A percentile compares a stretch with the other conserved stretches of the same genome.
These are phyloP conservation scores for Bacterosira constricta DNA, from an alignment of 108 stramenopile genomes.

Conservation along the genomic window DNA sequence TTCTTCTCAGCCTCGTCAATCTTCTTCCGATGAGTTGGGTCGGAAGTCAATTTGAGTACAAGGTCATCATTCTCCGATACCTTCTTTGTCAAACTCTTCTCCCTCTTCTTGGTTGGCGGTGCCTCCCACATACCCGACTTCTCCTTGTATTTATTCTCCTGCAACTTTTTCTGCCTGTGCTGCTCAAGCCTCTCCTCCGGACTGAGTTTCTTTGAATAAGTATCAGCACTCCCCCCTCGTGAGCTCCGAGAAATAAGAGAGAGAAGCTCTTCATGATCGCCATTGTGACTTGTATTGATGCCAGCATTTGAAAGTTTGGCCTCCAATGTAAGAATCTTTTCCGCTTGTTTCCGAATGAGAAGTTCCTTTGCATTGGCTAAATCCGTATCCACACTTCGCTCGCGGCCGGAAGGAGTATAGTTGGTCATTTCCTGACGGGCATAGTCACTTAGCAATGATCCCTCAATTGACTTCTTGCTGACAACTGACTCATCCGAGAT, in stretches of 20 bases:
- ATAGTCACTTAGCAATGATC: slow-evolving; percentile 44
- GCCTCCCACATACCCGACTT: slow-evolving; percentile 53
- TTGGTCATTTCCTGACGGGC: slow-evolving; percentile 36
- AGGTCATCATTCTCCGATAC: slow-evolving; percentile 51
- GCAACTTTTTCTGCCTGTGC: slow-evolving; percentile 52
- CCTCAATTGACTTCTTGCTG: slow-evolving; percentile 17
- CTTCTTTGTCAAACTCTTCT: slow-evolving; percentile 35
- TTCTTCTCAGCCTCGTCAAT: slow-evolving; percentile 36
- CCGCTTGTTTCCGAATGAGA: slow-evolving; percentile 49
- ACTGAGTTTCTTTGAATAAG: slow-evolving; percentile 48
- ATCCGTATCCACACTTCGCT: slow-evolving; percentile 9
- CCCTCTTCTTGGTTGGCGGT: slow-evolving; percentile 43
- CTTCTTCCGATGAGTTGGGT: slow-evolving; percentile 43
- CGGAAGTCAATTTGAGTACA: slow-evolving; percentile 52
- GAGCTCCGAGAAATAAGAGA: slow-evolving; percentile 2
- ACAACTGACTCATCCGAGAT: slow-evolving; percentile 6
- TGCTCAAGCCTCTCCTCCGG: slow-evolving; percentile 55
- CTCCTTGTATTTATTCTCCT: slow-evolving; percentile 58
- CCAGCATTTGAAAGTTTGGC: slow-evolving; percentile 41
- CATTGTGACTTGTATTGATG: not conserved
- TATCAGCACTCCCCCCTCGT: slow-evolving; percentile 52
- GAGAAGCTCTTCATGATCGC: slow-evolving; percentile 6
- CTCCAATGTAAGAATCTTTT: slow-evolving; percentile 51
- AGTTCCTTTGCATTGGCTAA: slow-evolving; percentile 29
- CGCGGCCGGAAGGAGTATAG: slow-evolving; percentile 24